phyloP scores from a whole-genome alignment of 441 rosid genomes.

The Metrosideros polymorpha region DNA sequence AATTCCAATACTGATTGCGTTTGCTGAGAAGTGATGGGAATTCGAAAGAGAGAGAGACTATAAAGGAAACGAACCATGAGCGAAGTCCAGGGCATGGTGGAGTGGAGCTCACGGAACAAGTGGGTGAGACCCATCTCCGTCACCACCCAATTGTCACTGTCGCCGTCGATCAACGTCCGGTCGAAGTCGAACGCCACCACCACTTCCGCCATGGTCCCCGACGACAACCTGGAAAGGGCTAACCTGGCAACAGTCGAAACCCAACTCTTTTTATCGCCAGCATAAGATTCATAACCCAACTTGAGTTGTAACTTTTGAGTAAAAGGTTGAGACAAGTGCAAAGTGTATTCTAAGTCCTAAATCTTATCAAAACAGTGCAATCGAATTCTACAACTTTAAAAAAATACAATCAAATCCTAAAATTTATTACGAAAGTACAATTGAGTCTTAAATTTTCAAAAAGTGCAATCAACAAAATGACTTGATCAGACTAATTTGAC shows the following conservation, averaged over 20 bases:
- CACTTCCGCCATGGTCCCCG: constrained; percentile 27
- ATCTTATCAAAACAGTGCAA: no score
- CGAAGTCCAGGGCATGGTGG: constrained; percentile 72
- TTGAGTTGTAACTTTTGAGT: neutral
- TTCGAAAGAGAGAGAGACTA: neutral
- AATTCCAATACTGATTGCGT: neutral
- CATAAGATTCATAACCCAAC: no score
- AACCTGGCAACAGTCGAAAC: neutral
- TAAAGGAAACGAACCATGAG: constrained; percentile 49
- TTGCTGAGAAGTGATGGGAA: neutral
- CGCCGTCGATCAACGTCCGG: constrained; percentile 72
- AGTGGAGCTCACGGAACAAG: constrained; percentile 52
- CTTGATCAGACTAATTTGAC: no score
- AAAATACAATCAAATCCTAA: no score
- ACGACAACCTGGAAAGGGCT: neutral
- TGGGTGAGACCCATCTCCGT: constrained; percentile 68
- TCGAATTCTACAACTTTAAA: no score
- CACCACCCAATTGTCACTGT: constrained; percentile 79
- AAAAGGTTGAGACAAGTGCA: no score
- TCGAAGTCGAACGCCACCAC: constrained; percentile 70
- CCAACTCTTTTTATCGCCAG: no score
- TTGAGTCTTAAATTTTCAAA: no score
- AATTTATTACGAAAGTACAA: no score
- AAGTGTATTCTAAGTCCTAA: no score
- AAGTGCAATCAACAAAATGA: no score